Evolutionary conservation across 1,139 yeast species (phyloP).

Genomic region (Pichia terricola): DNA sequence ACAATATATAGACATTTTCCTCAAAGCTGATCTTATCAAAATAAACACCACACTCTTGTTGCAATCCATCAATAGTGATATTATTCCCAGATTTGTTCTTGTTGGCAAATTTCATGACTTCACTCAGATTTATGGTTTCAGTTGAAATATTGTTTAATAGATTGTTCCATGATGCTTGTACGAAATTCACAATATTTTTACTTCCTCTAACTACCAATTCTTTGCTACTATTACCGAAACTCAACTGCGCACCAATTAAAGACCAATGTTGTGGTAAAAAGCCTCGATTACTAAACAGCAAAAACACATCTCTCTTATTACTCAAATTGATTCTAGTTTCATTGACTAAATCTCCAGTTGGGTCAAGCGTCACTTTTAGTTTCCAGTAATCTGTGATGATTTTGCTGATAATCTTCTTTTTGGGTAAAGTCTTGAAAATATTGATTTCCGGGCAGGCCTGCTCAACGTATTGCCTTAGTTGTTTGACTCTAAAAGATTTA

Average conservation of each 20-base stretch:
- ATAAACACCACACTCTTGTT: conserved; percentile 22
- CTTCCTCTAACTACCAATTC: conserved; percentile 30
- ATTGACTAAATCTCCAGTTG: conserved; percentile 21
- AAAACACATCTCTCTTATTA: conserved; percentile 36
- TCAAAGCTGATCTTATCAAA: conserved; percentile 20
- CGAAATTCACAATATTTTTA: conserved; percentile 22
- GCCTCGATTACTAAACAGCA: conserved; percentile 41
- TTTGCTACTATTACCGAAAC: conserved; percentile 30
- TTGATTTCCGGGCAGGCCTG: conserved; percentile 10
- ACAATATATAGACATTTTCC: conserved; percentile 17
- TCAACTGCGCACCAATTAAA: conserved; percentile 45
- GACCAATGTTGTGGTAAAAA: conserved; percentile 39
- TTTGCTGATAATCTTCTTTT: conserved; percentile 8
- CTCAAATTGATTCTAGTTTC: conserved; percentile 31
- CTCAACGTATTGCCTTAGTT: conserved; percentile 23
- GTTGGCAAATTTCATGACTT: conserved; percentile 14
- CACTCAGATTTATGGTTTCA: conserved; percentile 14
- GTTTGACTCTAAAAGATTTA: conserved; percentile 25
- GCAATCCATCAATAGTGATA: conserved; percentile 16
- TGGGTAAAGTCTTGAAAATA: conserved; percentile 19
- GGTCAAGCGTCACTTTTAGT: conserved; percentile 10
- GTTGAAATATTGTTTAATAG: conserved; percentile 19
- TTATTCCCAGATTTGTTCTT: conserved; percentile 11
- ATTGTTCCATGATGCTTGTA: conserved; percentile 25
- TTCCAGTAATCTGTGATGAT: conserved; percentile 12